Conservation (phyloP, 202 grass and related monocot genomes). For the Hordeum pubiflorum region DNA sequence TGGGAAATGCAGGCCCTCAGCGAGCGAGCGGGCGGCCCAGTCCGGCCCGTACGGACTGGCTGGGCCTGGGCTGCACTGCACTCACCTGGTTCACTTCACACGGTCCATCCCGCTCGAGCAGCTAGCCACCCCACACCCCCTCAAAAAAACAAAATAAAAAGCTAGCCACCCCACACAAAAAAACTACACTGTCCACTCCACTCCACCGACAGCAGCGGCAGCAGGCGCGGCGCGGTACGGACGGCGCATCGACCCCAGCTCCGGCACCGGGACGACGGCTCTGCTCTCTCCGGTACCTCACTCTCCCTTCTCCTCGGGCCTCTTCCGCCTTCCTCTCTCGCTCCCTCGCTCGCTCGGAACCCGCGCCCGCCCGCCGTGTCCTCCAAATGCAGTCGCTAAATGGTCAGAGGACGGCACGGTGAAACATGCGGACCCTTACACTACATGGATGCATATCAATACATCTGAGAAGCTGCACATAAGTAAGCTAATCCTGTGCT, state of each 20-base stretch:
- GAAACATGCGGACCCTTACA: background rate
- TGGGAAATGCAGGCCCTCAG: background rate
- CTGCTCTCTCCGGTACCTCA: background rate
- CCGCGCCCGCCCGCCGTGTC: no score
- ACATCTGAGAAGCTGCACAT: background rate
- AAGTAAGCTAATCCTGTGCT: constrained; percentile 7
- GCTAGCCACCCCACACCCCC: background rate
- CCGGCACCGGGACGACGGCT: background rate
- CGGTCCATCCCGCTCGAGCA: background rate
- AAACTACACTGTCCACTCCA: background rate
- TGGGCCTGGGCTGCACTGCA: background rate
- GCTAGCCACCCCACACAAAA: background rate
- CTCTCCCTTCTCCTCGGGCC: background rate
- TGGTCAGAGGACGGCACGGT: background rate
- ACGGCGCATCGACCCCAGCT: background rate
- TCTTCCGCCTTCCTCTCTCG: background rate
- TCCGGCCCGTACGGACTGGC: no score
- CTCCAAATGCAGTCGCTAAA: background rate
- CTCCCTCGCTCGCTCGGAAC: background rate
- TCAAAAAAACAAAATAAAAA: background rate
- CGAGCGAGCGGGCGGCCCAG: background rate
- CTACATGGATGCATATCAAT: background rate
- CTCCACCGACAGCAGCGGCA: background rate
- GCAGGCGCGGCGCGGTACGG: background rate
- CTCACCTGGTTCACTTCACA: background rate